A percentile compares a stretch with the other conserved stretches of the same genome.
Evolutionary conservation across 1,139 yeast genomes (phyloP).

Genomic region (Kodamaea arcana): DNA sequence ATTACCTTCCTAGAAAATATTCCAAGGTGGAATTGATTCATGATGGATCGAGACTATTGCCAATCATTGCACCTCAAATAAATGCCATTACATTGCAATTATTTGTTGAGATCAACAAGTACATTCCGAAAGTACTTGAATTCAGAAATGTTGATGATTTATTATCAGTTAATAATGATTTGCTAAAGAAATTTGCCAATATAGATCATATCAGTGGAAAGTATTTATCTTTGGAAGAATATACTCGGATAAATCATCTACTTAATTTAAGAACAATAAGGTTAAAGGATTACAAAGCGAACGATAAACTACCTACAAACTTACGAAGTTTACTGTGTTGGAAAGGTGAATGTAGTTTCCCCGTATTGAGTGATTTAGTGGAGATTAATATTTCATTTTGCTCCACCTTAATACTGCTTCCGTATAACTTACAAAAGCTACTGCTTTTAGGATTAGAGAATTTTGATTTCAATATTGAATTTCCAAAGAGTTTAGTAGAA

Average conservation of each 20-base stretch:
- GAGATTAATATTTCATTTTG: neutral
- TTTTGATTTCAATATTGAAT: neutral
- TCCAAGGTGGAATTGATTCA: neutral
- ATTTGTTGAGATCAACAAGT: neutral
- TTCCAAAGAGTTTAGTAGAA: neutral
- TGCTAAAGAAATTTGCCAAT: neutral
- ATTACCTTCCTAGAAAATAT: neutral
- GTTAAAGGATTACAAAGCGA: neutral
- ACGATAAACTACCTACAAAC: neutral
- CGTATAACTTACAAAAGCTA: neutral
- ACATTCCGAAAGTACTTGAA: neutral
- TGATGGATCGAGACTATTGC: neutral
- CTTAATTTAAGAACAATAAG: neutral
- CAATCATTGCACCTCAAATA: neutral
- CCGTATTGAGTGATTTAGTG: neutral
- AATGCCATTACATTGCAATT: neutral
- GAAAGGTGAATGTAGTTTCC: neutral
- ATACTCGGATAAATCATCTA: neutral
- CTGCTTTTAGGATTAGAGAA: neutral
- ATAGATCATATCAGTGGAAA: neutral
- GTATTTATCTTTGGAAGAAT: neutral
- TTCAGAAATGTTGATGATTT: neutral
- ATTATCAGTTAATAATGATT: neutral
- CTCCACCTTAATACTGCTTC: neutral
- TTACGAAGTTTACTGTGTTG: neutral